These are phyloP conservation scores for Cicer bijugum DNA, from an alignment of 306 rosid genomes.

Conservation along the genomic window DNA sequence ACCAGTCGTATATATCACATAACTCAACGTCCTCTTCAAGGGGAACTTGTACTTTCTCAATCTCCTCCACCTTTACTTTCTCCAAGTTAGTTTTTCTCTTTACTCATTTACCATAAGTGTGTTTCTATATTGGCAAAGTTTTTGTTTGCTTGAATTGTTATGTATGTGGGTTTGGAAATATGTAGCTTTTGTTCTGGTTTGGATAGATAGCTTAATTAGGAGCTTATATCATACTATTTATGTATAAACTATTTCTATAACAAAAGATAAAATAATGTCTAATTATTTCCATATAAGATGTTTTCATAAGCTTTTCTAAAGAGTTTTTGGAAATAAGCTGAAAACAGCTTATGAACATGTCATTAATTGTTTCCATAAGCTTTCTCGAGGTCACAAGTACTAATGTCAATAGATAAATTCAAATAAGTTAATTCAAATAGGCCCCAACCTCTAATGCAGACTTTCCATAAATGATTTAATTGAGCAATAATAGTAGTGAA, in stretches of 20 bases:
- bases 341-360: no score
- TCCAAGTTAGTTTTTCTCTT: slow-evolving; percentile 62
- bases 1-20: slow-evolving; percentile 62
- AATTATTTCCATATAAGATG: no score
- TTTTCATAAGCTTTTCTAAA: no score
- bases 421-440: no score
- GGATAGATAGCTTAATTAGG: no score
- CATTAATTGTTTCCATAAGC: no score
- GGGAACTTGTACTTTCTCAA: slow-evolving; percentile 38
- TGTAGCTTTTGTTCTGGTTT: not conserved
- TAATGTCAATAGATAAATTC: no score
- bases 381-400: no score
- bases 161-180: slow-evolving; percentile 6
- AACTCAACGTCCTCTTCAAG: slow-evolving; percentile 44
- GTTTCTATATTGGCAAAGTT: not conserved
- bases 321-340: no score
- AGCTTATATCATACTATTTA: no score
- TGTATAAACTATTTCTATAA: no score
- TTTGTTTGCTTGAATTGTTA: slow-evolving; percentile 20
- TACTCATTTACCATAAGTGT: not conserved
- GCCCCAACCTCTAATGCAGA: not conserved
- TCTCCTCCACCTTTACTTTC: slow-evolving; percentile 62
- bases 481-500: not conserved
- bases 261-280: no score
- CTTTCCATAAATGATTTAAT: not conserved